A percentile compares a stretch with the other conserved stretches of the same genome.
These are phyloP conservation scores for Sanghuangporus weigelae DNA, from an alignment of 1,284 basidiomycete genomes.

Conservation along the genomic window DNA sequence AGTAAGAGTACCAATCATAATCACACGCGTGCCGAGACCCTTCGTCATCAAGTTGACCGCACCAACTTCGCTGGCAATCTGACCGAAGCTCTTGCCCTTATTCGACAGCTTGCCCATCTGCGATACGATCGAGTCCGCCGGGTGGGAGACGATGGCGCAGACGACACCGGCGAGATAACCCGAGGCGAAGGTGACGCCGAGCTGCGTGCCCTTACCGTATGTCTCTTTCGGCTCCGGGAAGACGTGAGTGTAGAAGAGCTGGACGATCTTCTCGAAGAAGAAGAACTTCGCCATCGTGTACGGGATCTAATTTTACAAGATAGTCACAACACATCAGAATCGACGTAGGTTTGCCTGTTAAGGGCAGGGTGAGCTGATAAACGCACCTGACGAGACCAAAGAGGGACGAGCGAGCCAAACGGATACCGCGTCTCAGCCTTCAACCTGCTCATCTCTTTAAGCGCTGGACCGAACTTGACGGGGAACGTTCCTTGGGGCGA, in stretches of 20 bases:
- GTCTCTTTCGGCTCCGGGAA: conserved; percentile 69
- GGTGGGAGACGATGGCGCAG: conserved; percentile 79
- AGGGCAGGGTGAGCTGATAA: not conserved
- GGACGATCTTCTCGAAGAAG: not conserved
- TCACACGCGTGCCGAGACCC: conserved; percentile 74
- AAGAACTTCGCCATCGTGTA: not conserved
- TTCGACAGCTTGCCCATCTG: conserved; percentile 72
- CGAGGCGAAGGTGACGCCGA: conserved; percentile 75
- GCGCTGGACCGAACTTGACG: conserved; percentile 61
- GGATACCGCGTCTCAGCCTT: conserved; percentile 70
- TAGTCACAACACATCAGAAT: not conserved
- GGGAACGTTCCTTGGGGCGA: conserved; percentile 71
- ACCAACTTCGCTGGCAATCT: conserved; percentile 67
- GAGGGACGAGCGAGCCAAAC: conserved; percentile 74
- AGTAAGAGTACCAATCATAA: conserved; percentile 59
- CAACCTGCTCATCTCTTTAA: conserved; percentile 57
- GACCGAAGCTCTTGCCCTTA: conserved; percentile 67
- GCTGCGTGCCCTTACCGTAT: conserved; percentile 68
- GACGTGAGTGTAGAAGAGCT: conserved; percentile 71
- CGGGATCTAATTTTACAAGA: not conserved
- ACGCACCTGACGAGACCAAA: conserved; percentile 77
- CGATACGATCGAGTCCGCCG: conserved; percentile 75
- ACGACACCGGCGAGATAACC: conserved; percentile 81
- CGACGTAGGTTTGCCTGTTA: not conserved
- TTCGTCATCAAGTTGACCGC: conserved; percentile 59